Evolutionary conservation across 768 basidiomycete species (phyloP), one percentile per base, ranked within the genome.

Genomic region (Naganishia vaughanmartiniae): DNA sequence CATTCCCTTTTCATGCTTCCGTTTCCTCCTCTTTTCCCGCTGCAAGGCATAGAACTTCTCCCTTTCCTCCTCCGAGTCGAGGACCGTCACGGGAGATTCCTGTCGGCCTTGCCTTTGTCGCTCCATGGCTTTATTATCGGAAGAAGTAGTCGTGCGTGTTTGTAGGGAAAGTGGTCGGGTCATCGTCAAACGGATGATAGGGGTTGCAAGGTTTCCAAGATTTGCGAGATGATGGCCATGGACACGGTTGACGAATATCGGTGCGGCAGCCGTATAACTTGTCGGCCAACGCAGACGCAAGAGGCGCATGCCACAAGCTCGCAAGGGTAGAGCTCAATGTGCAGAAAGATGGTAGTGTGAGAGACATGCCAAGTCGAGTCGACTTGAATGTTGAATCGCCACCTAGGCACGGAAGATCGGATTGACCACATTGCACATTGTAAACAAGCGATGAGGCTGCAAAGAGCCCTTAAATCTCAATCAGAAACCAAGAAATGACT

Each of bases 1-100:
- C 36, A 39, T n/a, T 19, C 60, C 24, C 26, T 34, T 63, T 19
- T 63, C 60, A n/a, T 42, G 36, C 60, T 63, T 63, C 11, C 60
- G 10, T 19, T 45, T 63, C 31, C 39, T 9, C 24, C 60, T 36
- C 19, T 63, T 63, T 11, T 63, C 60, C 42, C 60, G 30, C 60
- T 63, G 60, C 21, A 63, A 21, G 39, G 39, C 28, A 42, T 63
- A 63, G 19, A 63, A 63, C 42, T 63, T 24, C 24, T 63, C 34
- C 28, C 60, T 36, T 17, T 63, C 60, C n/a, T 63, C 60, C 17
- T 63, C 60, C 1, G 60, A 63, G n/a, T 63, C 60, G 4, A 63
- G 26, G 24, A 63, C 42, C 60, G 60, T 63, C 15, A 45, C 36
- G 60, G 60, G 60, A 11, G 39, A 34, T 63, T 26, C 39, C 42